A percentile compares a stretch with the other conserved stretches of the same genome.
These are phyloP conservation scores for Euryodendron excelsum DNA, from an alignment of 148 eudicot genomes.

Conservation along the genomic window DNA sequence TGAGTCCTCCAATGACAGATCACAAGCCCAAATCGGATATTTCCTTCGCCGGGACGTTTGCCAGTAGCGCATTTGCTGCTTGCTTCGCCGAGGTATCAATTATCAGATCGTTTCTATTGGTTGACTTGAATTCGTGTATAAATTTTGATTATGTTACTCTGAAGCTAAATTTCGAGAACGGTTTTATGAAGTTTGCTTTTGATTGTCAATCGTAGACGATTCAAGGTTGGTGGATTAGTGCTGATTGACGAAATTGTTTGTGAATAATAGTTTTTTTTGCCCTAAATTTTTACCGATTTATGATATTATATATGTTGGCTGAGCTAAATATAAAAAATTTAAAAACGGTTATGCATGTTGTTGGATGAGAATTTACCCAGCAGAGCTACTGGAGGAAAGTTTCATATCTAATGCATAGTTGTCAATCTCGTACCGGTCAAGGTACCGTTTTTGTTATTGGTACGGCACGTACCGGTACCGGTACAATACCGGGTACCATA, in stretches of 20 bases:
- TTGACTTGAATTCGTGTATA: too few species aligned
- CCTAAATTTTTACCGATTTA: too few species aligned
- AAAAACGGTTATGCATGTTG: not conserved
- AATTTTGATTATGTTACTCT: not conserved
- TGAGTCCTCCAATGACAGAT: constrained; percentile 21
- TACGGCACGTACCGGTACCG: too few species aligned
- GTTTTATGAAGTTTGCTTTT: not conserved
- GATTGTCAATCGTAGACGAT: not conserved
- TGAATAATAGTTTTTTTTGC: not conserved
- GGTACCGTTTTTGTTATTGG: too few species aligned
- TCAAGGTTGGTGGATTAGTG: not conserved
- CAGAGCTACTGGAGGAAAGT: not conserved
- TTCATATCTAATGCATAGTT: not conserved
- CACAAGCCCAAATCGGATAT: constrained; percentile 42
- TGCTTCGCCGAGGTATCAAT: constrained; percentile 78
- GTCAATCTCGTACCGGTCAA: too few species aligned
- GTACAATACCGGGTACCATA: too few species aligned
- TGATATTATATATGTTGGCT: not conserved
- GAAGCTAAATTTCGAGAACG: not conserved
- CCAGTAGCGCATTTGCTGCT: constrained; percentile 88
- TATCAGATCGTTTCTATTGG: not conserved
- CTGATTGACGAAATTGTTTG: not conserved
- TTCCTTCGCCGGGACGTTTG: constrained; percentile 71
- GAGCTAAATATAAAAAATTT: too few species aligned
- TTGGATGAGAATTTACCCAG: not conserved